Percentiles rank a stretch among this genome's conserved stretches.
phyloP scores from a whole-genome alignment of 2,329 filamentous ascomycete genomes.

The Blastomyces silverae region DNA sequence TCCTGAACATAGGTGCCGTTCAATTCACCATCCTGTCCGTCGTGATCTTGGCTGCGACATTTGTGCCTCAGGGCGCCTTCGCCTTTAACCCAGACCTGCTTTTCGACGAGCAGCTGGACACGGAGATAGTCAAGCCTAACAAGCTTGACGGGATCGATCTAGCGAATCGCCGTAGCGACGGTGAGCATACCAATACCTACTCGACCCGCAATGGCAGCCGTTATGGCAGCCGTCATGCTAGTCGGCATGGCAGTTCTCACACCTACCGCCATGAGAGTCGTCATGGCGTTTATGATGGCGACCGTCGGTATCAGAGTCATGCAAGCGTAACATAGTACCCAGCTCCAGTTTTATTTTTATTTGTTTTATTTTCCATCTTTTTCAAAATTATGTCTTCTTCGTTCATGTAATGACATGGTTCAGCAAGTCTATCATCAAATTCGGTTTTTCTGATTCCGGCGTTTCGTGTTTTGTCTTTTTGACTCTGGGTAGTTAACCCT shows the following conservation, averaged over 20 bases:
- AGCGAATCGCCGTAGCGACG: neutral
- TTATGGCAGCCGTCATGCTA: neutral
- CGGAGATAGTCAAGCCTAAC: conserved; percentile 15
- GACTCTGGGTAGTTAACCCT: neutral
- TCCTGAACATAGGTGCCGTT: conserved; percentile 43
- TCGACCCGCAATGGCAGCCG: neutral
- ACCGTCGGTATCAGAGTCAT: neutral
- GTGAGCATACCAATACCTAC: neutral
- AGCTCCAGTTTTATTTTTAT: neutral
- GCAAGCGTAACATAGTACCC: neutral
- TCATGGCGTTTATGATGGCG: neutral
- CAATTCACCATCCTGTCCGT: conserved; percentile 44
- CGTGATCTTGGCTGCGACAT: conserved; percentile 41
- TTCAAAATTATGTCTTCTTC: neutral
- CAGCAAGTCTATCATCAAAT: neutral
- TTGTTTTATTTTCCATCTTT: too few relatives aligned
- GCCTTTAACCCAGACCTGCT: conserved; percentile 37
- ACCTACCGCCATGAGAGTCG: neutral
- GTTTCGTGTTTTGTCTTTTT: neutral
- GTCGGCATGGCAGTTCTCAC: neutral
- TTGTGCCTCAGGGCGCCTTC: conserved; percentile 43
- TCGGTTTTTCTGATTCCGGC: neutral
- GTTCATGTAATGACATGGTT: neutral
- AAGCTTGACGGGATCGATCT: conserved; percentile 8
- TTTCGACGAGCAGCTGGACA: conserved; percentile 21